Conservation (phyloP, 495 filamentous ascomycete species). For the Aspergillus ellipticus region DNA sequence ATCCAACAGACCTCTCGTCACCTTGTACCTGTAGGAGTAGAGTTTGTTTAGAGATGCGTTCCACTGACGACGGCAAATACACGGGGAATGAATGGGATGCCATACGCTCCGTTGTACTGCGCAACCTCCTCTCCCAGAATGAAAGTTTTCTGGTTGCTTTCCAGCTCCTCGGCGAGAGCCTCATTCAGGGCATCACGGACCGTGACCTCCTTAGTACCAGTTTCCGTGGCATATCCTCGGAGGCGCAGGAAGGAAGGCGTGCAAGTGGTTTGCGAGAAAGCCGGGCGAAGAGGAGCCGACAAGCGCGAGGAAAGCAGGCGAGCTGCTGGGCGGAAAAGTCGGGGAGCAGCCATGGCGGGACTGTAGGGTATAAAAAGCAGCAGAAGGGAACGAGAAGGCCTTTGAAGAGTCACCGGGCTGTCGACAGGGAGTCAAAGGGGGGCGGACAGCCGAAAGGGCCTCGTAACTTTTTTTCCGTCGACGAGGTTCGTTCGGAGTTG, state of each 20-base stretch:
- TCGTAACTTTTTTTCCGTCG: constrained; percentile 4
- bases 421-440: constrained; percentile 19
- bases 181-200: constrained; percentile 97
- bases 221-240: constrained; percentile 50
- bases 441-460: constrained; percentile 2
- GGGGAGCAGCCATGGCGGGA: constrained; percentile 59
- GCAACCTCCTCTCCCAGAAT: constrained; percentile 96
- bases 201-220: constrained; percentile 83
- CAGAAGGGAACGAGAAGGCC: constrained; percentile 24
- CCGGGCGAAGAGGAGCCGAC: constrained; percentile 46
- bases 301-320: constrained; percentile 67
- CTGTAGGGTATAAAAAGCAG: constrained; percentile 20
- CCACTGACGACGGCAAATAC: constrained; percentile 10
- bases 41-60: constrained; percentile 4
- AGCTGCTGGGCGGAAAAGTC: constrained; percentile 77
- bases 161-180: constrained; percentile 94
- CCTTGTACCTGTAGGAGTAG: constrained; percentile 70
- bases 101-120: constrained; percentile 95
- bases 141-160: constrained; percentile 90
- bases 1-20: constrained; percentile 94
- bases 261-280: constrained; percentile 48
- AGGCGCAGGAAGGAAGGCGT: constrained; percentile 42
- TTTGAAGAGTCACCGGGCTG: constrained; percentile 12
- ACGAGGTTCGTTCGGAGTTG: constrained; percentile 8
- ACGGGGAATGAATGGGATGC: constrained; percentile 12